Percentiles rank a stretch among this genome's conserved stretches.
These are phyloP conservation scores for Citrus mangshanensis DNA, from an alignment of 345 rosid genomes.

Conservation along the genomic window DNA sequence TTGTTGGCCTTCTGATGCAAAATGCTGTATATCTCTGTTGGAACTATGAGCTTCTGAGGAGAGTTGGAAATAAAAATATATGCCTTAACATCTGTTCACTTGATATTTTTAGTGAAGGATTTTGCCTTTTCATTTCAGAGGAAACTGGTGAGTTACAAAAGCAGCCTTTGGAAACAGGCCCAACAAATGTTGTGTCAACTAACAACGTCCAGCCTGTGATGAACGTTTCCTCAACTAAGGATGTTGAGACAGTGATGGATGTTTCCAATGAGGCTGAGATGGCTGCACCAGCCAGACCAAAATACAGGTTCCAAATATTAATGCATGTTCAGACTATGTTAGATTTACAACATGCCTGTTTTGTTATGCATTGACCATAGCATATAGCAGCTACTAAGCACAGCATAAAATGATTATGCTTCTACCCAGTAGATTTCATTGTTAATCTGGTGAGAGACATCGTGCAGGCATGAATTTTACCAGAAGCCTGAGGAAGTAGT, in stretches of 20 bases:
- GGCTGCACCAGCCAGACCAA: slow-evolving; percentile 35
- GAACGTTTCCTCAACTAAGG: slow-evolving; percentile 1
- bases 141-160: slow-evolving; percentile 29
- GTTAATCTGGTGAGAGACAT: not conserved
- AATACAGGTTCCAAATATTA: slow-evolving; percentile 40
- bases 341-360: not conserved
- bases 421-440: not conserved
- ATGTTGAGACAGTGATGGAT: slow-evolving; percentile 14
- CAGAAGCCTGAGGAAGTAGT: slow-evolving; percentile 94
- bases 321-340: not conserved
- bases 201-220: slow-evolving; percentile 12
- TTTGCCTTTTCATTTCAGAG: slow-evolving; percentile 27
- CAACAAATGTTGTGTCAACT: slow-evolving; percentile 10
- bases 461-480: slow-evolving; percentile 72
- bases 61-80: not conserved
- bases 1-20: not conserved
- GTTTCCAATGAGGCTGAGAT: not conserved
- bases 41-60: not conserved
- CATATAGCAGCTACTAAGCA: not conserved
- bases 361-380: not conserved
- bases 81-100: not conserved
- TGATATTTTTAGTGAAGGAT: not conserved
- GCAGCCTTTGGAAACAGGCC: slow-evolving; percentile 9
- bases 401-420: not conserved
- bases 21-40: not conserved